Conservation (phyloP, 2,329 filamentous ascomycete genomes). For the Coniochaeta hoffmannii region DNA sequence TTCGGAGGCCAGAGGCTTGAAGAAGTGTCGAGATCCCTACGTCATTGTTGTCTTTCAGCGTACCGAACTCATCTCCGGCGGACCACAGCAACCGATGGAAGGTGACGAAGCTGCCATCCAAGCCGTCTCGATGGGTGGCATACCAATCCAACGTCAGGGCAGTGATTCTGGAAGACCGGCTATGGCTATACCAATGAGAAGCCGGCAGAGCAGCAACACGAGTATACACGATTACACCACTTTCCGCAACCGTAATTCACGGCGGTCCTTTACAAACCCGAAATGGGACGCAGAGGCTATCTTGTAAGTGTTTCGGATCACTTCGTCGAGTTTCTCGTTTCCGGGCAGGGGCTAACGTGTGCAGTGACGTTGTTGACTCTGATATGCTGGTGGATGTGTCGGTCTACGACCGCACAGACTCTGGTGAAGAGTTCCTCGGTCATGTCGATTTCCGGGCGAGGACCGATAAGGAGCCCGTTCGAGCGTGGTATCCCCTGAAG, state of each 20-base stretch:
- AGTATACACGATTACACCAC: conserved; percentile 63
- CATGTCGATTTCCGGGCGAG: conserved; percentile 74
- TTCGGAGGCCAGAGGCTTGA: conserved; percentile 72
- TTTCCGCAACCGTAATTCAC: conserved; percentile 50
- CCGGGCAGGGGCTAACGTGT: neutral
- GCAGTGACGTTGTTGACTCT: conserved; percentile 84
- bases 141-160: conserved; percentile 57
- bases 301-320: conserved; percentile 59
- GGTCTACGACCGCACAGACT: conserved; percentile 75
- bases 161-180: conserved; percentile 74
- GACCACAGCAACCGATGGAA: conserved; percentile 59
- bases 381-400: conserved; percentile 89
- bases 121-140: conserved; percentile 37
- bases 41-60: conserved; percentile 95
- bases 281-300: conserved; percentile 93
- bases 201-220: conserved; percentile 92
- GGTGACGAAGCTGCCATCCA: conserved; percentile 38
- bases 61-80: conserved; percentile 90
- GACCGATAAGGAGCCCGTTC: conserved; percentile 60
- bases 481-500: conserved; percentile 79
- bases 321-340: neutral
- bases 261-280: conserved; percentile 65
- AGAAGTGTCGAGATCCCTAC: conserved; percentile 82
- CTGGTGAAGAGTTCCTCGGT: conserved; percentile 84
- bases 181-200: conserved; percentile 95